Base-by-base conservation (phyloP, 805 yeast species). In the Barnettozyma pratensis region DNA sequence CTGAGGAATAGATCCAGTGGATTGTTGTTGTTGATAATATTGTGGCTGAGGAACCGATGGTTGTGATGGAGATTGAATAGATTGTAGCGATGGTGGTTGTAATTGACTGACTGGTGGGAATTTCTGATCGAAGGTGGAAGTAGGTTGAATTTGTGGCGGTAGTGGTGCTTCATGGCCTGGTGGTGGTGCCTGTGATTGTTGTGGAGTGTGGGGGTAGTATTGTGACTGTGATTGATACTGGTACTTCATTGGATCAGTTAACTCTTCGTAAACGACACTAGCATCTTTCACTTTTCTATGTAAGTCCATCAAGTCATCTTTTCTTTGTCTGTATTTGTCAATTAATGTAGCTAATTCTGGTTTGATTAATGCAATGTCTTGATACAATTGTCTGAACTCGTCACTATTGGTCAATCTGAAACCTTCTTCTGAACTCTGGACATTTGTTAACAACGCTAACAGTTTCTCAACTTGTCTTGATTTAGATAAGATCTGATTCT, bases 261-360 rank as follows among this genome's bases (percentile, higher is more conserved):
- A 66, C 41, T 78, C 76, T 59, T 87, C 87, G 64, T 89, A 94
- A 8, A 76, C 67, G 39, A 76, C 72, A 45, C 86, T 79, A 14
- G 96, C 94, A 42, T 73, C 73, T 48, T 79, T 79, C 48, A 92
- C 74, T 53, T 87, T 85, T 52, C 78, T 77, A 59, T 88, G 85
- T 57, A 92, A 71, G 25, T 79, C 79, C 52, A 81, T 70, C 51
- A 92, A 70, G 53, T 92, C 97, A 56, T 90, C 87, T 61, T 85
- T 81, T 59, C 88, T 79, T 41, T 79, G 76, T 36, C 88, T 76
- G 64, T 88, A 86, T 64, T 87, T 80, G 49, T 88, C 96, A 53
- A 94, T 80, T 57, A 83, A 69, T 58, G 79, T 79, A 12, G 87
- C 87, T 51, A 94, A 72, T 52, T 81, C 77, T 0, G 90, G 88